phyloP scores from a whole-genome alignment of 768 basidiomycete genomes.

The Suillus americanus region DNA sequence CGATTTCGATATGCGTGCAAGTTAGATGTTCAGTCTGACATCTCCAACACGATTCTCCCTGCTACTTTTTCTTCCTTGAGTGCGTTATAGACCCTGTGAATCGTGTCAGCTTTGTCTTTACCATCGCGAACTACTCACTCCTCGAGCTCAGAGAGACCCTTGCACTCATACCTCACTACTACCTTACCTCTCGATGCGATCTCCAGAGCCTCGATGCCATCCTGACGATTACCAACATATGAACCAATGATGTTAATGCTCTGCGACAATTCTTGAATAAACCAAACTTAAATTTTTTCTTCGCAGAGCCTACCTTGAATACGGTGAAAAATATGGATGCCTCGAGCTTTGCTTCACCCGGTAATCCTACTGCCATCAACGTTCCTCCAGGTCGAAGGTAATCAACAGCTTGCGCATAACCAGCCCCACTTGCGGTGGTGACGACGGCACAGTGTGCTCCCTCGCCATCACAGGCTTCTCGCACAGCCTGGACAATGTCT shows the following conservation, averaged over 20 bases:
- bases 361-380: slow-evolving; percentile 79
- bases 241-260: slow-evolving; percentile 33
- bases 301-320: slow-evolving; percentile 43
- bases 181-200: slow-evolving; percentile 74
- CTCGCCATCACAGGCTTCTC: slow-evolving; percentile 57
- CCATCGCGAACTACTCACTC: slow-evolving; percentile 37
- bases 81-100: slow-evolving; percentile 36
- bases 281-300: slow-evolving; percentile 23
- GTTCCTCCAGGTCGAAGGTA: slow-evolving; percentile 75
- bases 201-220: slow-evolving; percentile 76
- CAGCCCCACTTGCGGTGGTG: slow-evolving; percentile 47
- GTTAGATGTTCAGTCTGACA: slow-evolving; percentile 21
- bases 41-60: slow-evolving; percentile 42
- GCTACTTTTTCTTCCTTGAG: slow-evolving; percentile 40
- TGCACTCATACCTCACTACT: slow-evolving; percentile 52
- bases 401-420: slow-evolving; percentile 60
- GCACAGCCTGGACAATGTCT: slow-evolving; percentile 66
- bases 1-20: not conserved
- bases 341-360: slow-evolving; percentile 53
- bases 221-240: slow-evolving; percentile 74
- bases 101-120: not conserved
- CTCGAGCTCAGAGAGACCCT: slow-evolving; percentile 50
- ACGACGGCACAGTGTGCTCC: slow-evolving; percentile 75
- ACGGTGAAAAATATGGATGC: slow-evolving; percentile 75
- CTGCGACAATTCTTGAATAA: slow-evolving; percentile 10